Evolutionary conservation across 768 basidiomycete species (phyloP).

Genomic region (Mycena amicta): DNA sequence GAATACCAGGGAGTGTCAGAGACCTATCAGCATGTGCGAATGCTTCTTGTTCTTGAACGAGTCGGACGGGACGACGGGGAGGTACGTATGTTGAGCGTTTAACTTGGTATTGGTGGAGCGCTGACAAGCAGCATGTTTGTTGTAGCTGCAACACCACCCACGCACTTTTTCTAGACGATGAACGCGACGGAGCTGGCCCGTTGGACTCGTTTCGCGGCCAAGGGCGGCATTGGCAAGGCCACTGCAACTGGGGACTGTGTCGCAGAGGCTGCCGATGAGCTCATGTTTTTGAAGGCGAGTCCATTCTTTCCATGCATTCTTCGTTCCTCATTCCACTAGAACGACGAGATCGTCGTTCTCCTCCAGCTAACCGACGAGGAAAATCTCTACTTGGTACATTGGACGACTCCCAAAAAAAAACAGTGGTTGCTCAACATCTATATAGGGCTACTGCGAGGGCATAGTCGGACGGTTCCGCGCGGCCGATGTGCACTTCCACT

Average conservation of each 20-base stretch:
- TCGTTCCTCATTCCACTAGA: conserved; percentile 42
- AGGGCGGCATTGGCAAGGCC: conserved; percentile 84
- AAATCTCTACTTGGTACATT: conserved; percentile 62
- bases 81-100: not conserved
- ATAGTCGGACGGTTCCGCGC: conserved; percentile 78
- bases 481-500: conserved; percentile 65
- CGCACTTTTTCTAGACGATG: conserved; percentile 38
- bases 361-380: conserved; percentile 64
- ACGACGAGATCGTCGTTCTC: conserved; percentile 78
- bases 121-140: no score
- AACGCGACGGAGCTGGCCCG: conserved; percentile 72
- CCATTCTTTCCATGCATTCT: not conserved
- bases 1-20: not conserved
- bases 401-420: conserved; percentile 19
- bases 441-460: conserved; percentile 84
- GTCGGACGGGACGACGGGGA: not conserved
- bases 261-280: conserved; percentile 70
- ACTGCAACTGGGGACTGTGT: conserved; percentile 75
- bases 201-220: conserved; percentile 84
- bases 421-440: not conserved
- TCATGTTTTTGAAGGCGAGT: conserved; percentile 85
- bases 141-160: not conserved
- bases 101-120: no score
- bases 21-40: not conserved
- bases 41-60: not conserved